Conservation (phyloP, 2,329 filamentous ascomycete genomes). For the Hypoxylon sp. region DNA sequence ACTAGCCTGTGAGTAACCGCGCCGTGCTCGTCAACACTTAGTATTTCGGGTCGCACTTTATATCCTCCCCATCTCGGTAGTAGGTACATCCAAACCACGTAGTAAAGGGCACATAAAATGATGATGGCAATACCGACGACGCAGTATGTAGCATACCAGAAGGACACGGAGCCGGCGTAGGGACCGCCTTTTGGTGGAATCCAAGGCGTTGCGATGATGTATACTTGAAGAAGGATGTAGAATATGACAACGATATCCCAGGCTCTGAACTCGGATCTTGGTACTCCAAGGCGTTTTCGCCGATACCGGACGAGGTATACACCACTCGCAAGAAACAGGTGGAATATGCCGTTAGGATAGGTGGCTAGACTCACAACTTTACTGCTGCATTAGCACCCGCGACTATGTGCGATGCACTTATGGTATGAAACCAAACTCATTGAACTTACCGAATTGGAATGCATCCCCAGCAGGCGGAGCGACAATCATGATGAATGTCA, state of each 20-base stretch:
- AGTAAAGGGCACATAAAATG: slow-evolving; percentile 69
- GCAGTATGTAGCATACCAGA: slow-evolving; percentile 81
- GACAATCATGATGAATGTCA: slow-evolving; percentile 73
- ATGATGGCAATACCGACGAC: slow-evolving; percentile 74
- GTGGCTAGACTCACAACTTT: slow-evolving; percentile 70
- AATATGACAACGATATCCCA: slow-evolving; percentile 73
- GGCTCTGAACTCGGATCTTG: slow-evolving; percentile 66
- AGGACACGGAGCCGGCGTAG: slow-evolving; percentile 75
- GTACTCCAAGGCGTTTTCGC: slow-evolving; percentile 65
- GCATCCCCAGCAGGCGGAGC: slow-evolving; percentile 74
- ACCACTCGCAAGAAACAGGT: slow-evolving; percentile 69
- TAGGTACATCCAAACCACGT: slow-evolving; percentile 70
- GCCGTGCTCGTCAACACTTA: slow-evolving; percentile 64
- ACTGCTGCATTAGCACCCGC: slow-evolving; percentile 19
- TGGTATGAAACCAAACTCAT: neutral
- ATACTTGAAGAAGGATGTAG: slow-evolving; percentile 71
- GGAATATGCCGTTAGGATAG: slow-evolving; percentile 73
- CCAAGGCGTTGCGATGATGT: slow-evolving; percentile 79
- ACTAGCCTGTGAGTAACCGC: slow-evolving; percentile 64
- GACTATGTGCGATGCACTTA: neutral
- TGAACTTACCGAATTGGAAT: slow-evolving; percentile 69
- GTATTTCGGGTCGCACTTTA: slow-evolving; percentile 67
- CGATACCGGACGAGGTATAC: slow-evolving; percentile 70
- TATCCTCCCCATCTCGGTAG: slow-evolving; percentile 69
- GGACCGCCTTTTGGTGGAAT: slow-evolving; percentile 74